Evolutionary conservation across 1,284 basidiomycete genomes (phyloP).

Genomic region (Ceratobasidium sp.): DNA sequence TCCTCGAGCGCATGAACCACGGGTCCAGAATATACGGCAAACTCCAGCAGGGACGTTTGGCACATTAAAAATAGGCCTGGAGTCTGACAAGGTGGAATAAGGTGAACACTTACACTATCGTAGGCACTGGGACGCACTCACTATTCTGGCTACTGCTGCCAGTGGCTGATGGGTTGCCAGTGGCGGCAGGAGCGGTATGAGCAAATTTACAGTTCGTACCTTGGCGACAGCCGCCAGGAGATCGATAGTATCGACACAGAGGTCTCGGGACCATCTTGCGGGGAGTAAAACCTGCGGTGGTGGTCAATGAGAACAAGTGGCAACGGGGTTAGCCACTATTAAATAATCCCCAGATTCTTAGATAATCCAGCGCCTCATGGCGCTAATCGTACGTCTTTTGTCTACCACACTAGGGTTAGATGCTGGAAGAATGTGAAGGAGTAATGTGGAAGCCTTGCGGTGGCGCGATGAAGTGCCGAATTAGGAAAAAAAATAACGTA

Average conservation of each 20-base stretch:
- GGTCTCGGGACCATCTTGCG: conserved; percentile 33
- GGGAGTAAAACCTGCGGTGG: neutral
- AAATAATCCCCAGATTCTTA: conserved; percentile 6
- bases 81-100: too few relatives aligned
- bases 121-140: too few relatives aligned
- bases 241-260: conserved; percentile 27
- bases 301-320: conserved; percentile 17
- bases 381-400: too few relatives aligned
- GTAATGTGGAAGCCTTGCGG: too few relatives aligned
- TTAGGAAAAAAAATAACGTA: too few relatives aligned
- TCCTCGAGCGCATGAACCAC: neutral
- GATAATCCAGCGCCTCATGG: too few relatives aligned
- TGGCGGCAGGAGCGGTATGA: conserved; percentile 16
- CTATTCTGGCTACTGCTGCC: too few relatives aligned
- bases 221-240: conserved; percentile 39
- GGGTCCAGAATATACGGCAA: conserved; percentile 8
- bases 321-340: conserved; percentile 14
- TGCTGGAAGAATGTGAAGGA: too few relatives aligned
- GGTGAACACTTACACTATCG: too few relatives aligned
- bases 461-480: too few relatives aligned
- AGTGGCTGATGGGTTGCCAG: neutral
- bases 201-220: conserved; percentile 42
- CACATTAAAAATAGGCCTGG: too few relatives aligned
- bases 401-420: too few relatives aligned
- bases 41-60: neutral